Evolutionary conservation across 345 rosid genomes (phyloP), one percentile per base, ranked within the genome.

Genomic region (Kandelia obovata): DNA sequence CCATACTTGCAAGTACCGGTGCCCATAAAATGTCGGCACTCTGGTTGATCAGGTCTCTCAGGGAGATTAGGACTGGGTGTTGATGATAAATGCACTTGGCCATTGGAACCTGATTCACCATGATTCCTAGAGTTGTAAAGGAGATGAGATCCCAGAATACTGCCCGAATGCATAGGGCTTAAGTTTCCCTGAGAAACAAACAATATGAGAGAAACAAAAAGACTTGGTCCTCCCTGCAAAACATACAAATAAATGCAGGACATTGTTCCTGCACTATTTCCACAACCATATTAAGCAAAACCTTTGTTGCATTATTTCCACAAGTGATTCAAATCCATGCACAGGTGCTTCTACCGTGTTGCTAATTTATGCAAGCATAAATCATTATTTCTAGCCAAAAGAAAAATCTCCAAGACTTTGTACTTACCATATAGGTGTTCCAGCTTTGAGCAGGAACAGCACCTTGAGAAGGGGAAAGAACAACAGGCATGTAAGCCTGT

Each of bases 1-100:
- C 96, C 96, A 53, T 90, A 88, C 79, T 87, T 90, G 85, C 94
- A 88, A 8, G 84, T 79, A 58, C 96, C 94, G 3, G 75, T 85
- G 80, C 76, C 88, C 94, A 88, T 85, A 74, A 75, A 90, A 77
- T 78, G 82, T 32, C 93, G 82, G 74, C 96, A 90, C 62, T 90
- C 92, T 67, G 88, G 89, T 64, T 80, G 91, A 70, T 87, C 89
- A 61, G 89, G 85, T 78, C 85, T 85, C 75, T 86, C 87, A 7
- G 93, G 82, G 21, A 84, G 73, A 83, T 65, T 76, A 66, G 69
- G 58, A 75, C 46, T 68, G 28, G 63, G 34, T 69, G 83, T 46
- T 73, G 85, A 64, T 68, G 77, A 69, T 65, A 82, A 69, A 51
- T 82, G 79, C 46, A 77, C 61, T 52, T 83, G 83, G 49, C 78